Evolutionary conservation across 257 asterid genomes (phyloP).

Genomic region (Leptodermis oblonga): DNA sequence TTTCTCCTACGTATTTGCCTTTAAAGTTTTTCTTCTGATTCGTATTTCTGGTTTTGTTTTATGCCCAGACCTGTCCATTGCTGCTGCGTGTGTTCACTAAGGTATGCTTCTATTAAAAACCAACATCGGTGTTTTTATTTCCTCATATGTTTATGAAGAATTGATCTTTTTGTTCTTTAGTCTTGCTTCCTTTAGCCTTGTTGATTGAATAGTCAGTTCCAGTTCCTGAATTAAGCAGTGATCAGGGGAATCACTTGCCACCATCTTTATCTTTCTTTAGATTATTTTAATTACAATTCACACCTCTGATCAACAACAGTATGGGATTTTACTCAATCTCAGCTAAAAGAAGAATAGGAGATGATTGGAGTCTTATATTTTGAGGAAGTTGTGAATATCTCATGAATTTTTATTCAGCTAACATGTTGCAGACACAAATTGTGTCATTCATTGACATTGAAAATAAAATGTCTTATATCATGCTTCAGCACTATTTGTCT

Average conservation of each 20-base stretch:
- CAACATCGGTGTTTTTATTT: neutral
- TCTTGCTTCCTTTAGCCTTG: neutral
- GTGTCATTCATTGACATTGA: neutral
- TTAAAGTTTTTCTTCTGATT: conserved; percentile 10
- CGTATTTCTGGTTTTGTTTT: conserved; percentile 3
- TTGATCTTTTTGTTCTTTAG: neutral
- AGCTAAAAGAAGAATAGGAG: neutral
- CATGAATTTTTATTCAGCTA: neutral
- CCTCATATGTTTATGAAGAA: neutral
- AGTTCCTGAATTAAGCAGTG: neutral
- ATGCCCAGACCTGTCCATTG: conserved; percentile 69
- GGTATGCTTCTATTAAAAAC: conserved; percentile 32
- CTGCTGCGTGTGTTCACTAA: conserved; percentile 86
- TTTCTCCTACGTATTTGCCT: neutral
- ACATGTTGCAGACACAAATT: neutral
- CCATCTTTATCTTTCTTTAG: neutral
- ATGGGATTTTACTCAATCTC: neutral
- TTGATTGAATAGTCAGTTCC: neutral
- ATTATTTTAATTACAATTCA: neutral
- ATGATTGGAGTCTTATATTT: neutral
- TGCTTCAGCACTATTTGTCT: neutral
- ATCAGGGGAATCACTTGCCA: neutral
- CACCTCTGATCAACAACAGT: neutral
- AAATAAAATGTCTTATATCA: neutral
- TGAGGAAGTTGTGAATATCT: neutral